Evolutionary conservation across 805 yeast species (phyloP).

Genomic region (Wickerhamiella occidentalis): DNA sequence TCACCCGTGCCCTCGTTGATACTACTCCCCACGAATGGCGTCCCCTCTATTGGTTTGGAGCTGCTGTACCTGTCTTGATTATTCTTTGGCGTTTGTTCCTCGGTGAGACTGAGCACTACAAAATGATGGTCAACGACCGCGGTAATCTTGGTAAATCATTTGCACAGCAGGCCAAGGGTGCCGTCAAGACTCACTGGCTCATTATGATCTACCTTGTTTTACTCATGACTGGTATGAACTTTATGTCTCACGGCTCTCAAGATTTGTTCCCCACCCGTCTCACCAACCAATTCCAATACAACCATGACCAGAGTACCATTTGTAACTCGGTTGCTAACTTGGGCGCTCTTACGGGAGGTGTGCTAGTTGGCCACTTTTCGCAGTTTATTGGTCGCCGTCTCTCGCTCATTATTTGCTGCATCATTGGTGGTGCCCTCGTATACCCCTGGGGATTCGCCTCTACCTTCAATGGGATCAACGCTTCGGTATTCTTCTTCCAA

Average conservation of each 20-base stretch:
- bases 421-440: conserved; percentile 46
- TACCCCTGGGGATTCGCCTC: conserved; percentile 49
- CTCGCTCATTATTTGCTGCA: conserved; percentile 38
- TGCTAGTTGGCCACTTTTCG: conserved; percentile 44
- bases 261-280: conserved; percentile 59
- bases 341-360: conserved; percentile 59
- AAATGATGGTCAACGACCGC: conserved; percentile 24
- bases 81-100: conserved; percentile 44
- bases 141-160: conserved; percentile 20
- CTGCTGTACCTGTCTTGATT: conserved; percentile 52
- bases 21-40: conserved; percentile 50
- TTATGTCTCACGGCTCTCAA: conserved; percentile 63
- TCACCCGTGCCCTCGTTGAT: conserved; percentile 45
- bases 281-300: conserved; percentile 38
- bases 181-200: conserved; percentile 46
- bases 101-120: conserved; percentile 50
- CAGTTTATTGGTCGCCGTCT: conserved; percentile 51
- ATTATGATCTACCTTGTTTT: conserved; percentile 44
- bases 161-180: conserved; percentile 26
- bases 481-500: conserved; percentile 53
- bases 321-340: conserved; percentile 51
- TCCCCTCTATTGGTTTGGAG: conserved; percentile 59
- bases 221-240: conserved; percentile 58
- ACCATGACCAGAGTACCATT: conserved; percentile 40
- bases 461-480: conserved; percentile 37